Conservation (phyloP, 2,329 filamentous ascomycete species). For the Alternaria arborescens region DNA sequence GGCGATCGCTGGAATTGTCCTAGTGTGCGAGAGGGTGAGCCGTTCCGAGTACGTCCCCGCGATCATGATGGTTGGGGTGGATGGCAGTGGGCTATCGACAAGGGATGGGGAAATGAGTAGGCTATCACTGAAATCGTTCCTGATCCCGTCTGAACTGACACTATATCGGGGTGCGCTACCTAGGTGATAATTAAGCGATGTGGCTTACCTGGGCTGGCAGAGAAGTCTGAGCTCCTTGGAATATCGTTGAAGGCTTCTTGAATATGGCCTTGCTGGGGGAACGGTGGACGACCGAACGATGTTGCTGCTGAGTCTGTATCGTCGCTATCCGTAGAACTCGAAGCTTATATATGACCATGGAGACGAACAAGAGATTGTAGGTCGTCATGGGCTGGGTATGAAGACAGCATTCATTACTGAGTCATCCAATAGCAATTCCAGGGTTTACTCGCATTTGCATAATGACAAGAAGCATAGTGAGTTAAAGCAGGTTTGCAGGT, state of each 20-base stretch:
- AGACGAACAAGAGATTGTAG: background rate
- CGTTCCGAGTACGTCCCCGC: constrained; percentile 25
- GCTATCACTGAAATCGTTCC: background rate
- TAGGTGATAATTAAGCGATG: background rate
- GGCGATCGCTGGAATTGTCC: constrained; percentile 25
- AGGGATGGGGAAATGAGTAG: constrained; percentile 16
- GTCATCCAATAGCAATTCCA: background rate
- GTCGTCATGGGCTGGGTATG: background rate
- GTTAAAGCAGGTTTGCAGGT: background rate
- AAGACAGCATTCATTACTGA: background rate
- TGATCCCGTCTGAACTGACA: background rate
- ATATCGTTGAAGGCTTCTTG: background rate
- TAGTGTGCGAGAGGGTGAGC: background rate
- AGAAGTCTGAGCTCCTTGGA: background rate
- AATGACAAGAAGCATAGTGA: background rate
- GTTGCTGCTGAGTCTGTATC: background rate
- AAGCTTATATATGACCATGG: background rate
- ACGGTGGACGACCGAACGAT: background rate
- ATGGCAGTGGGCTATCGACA: constrained; percentile 27
- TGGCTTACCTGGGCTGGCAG: background rate
- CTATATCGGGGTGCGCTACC: background rate
- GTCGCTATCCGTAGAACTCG: background rate
- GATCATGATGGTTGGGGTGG: constrained; percentile 34
- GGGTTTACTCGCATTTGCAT: rapidly evolving
- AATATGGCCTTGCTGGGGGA: background rate